Percentiles rank a stretch among this genome's conserved stretches.
Conservation (phyloP, 2,329 filamentous ascomycete genomes). For the Xylariaceae sp. region DNA sequence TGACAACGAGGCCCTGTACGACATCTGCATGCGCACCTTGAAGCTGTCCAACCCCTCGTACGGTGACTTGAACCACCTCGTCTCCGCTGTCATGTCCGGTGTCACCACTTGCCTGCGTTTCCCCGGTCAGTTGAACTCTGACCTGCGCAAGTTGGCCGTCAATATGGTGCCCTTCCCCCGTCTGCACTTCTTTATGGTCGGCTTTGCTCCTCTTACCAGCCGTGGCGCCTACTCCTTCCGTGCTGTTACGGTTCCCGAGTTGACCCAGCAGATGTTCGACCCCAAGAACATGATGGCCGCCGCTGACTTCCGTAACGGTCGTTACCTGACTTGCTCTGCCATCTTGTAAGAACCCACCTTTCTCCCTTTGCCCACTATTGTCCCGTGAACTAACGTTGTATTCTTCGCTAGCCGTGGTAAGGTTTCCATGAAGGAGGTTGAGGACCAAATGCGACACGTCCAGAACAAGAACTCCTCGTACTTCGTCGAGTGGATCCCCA, state of each 20-base stretch:
- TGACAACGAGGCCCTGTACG: constrained; percentile 99
- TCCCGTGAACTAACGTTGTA: constrained; percentile 23
- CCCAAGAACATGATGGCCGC: constrained; percentile 99
- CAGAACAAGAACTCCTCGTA: constrained; percentile 99
- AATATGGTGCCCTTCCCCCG: constrained; percentile 99
- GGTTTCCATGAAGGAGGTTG: constrained; percentile 99
- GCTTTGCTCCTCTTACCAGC: constrained; percentile 96
- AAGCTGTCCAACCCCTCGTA: constrained; percentile 99
- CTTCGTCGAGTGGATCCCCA: constrained; percentile 99
- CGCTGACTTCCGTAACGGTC: constrained; percentile 98
- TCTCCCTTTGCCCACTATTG: background rate
- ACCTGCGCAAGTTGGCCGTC: constrained; percentile 97
- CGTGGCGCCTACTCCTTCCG: constrained; percentile 91
- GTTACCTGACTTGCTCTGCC: constrained; percentile 98
- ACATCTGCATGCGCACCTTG: constrained; percentile 99
- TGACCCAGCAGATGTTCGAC: constrained; percentile 99
- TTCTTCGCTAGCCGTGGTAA: constrained; percentile 70
- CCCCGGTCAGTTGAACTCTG: constrained; percentile 99
- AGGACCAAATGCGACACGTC: constrained; percentile 99
- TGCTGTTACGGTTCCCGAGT: constrained; percentile 92
- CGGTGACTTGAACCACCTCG: constrained; percentile 98
- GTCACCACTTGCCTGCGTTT: constrained; percentile 98
- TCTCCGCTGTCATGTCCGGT: constrained; percentile 99
- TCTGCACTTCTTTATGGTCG: constrained; percentile 99
- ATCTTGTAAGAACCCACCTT: constrained; percentile 66